Evolutionary conservation across 1,284 basidiomycete species (phyloP), one percentile per base, ranked within the genome.

Genomic region (Fomitopsis pinicola): DNA sequence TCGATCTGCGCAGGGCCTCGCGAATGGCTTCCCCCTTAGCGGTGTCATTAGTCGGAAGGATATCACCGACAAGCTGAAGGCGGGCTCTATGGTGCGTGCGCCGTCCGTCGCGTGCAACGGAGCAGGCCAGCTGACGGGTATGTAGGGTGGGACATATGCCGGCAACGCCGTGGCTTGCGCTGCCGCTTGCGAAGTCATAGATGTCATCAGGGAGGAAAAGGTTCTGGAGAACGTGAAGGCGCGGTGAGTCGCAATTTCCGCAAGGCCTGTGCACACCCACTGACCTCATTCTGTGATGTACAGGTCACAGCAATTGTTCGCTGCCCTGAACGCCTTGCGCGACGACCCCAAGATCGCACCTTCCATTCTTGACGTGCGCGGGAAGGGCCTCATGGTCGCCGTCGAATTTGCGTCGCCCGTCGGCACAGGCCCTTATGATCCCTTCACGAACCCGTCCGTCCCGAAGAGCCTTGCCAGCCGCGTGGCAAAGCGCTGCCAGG

Each of bases 11-110:
- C 63, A 89, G 85, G 95, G 95, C 17, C 80, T 98, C 22, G 95
- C 94, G 40, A 96, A 96, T 71, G 95, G 95, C 14, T 97, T 97
- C 84, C 96, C 96, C 1, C 79, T 98, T 63, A 95, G 92, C 60
- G 94, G 88, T 30, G 85, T 98, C 48, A 85, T 94, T 58, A 89
- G 89, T 65, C 81, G 88, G 57, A 93, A 87, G 76, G 92, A 94
- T 67, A 71, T 97, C 59, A 95, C 92, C 61, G 91, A 93, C 73
- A 86, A 80, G 68, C 82, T 97, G 64, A 84, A 82, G 70, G 85
- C 91, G 7, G 95, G 94, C 14, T 86, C 85, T 17, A 89, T 97
- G 85, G 91, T 90, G 42, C 60, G 76, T 65, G 19, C 44, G 19
- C 54, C 9, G 28, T 35, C 8, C 30, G 30, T 54, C 57, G 15